These are phyloP conservation scores for Darksidea phi DNA, from an alignment of 495 filamentous ascomycete genomes.

Conservation along the genomic window DNA sequence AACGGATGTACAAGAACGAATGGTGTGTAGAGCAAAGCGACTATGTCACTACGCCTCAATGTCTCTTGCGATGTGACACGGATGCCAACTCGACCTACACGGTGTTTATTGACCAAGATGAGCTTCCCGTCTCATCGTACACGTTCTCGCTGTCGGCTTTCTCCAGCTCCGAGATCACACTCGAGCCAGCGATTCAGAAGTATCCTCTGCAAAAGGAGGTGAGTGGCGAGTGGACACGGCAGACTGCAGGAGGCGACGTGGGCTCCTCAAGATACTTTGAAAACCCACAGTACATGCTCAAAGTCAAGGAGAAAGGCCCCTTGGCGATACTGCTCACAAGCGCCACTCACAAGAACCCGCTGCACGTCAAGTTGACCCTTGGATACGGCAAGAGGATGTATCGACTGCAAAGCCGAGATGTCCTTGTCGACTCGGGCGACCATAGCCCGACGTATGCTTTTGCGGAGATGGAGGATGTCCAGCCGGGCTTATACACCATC, in stretches of 20 bases:
- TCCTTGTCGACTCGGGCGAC: constrained; percentile 76
- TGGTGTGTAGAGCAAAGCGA: constrained; percentile 64
- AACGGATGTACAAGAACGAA: constrained; percentile 69
- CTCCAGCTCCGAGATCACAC: constrained; percentile 56
- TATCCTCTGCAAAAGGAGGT: constrained; percentile 57
- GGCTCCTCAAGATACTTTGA: constrained; percentile 68
- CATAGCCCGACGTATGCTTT: constrained; percentile 78
- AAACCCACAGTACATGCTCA: constrained; percentile 83
- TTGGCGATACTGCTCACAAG: constrained; percentile 72
- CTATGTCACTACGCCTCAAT: constrained; percentile 94
- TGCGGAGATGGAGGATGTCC: constrained; percentile 57
- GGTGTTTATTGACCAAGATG: constrained; percentile 73
- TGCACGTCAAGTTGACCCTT: constrained; percentile 83
- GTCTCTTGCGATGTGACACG: constrained; percentile 72
- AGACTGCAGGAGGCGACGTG: constrained; percentile 81
- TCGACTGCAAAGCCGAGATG: constrained; percentile 67
- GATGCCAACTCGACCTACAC: constrained; percentile 63
- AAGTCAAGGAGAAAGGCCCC: constrained; percentile 55
- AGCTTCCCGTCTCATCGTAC: constrained; percentile 64
- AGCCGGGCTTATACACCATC: constrained; percentile 75
- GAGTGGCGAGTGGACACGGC: constrained; percentile 66
- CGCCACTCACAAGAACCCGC: constrained; percentile 55
- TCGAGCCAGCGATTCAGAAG: constrained; percentile 60
- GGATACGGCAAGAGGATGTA: constrained; percentile 68
- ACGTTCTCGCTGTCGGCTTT: constrained; percentile 84